Evolutionary conservation across 78 protist species (phyloP).

Genomic region (Mastigamoeba balamuthi): DNA sequence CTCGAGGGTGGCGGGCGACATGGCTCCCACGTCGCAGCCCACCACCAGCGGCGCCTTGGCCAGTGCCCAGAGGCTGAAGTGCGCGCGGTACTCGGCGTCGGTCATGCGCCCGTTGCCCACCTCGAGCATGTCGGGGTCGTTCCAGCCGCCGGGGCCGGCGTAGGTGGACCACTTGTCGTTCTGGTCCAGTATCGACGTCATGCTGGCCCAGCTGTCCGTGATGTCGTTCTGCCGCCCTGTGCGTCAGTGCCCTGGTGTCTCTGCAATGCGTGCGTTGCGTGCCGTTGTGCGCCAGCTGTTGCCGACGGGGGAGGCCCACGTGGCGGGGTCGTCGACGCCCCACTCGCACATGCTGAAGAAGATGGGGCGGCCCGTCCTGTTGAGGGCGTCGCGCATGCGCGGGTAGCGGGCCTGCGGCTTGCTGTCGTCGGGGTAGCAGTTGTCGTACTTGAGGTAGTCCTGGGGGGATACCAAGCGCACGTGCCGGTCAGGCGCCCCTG

Average conservation of each 20-base stretch:
- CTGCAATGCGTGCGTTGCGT: not conserved
- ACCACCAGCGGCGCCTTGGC: conserved; percentile 54
- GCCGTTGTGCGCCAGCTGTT: conserved; percentile 31
- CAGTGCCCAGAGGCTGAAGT: conserved; percentile 58
- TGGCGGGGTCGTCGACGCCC: conserved; percentile 6
- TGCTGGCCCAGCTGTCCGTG: conserved; percentile 10
- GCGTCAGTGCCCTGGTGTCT: not conserved
- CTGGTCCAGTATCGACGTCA: conserved; percentile 2
- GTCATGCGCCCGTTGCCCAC: conserved; percentile 55
- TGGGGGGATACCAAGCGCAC: not conserved
- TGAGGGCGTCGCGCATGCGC: conserved; percentile 17
- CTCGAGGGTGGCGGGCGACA: conserved; percentile 13
- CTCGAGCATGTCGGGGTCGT: conserved; percentile 58
- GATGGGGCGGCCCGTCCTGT: conserved; percentile 20
- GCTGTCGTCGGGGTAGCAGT: not conserved
- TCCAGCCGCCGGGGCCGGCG: conserved; percentile 56
- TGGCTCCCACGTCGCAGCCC: conserved; percentile 39
- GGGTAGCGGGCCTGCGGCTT: conserved; percentile 7
- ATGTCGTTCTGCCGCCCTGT: no score
- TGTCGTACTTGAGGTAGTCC: conserved; percentile 4
- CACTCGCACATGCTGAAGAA: conserved; percentile 25
- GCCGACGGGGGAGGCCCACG: conserved; percentile 7
- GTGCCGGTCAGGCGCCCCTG: not conserved
- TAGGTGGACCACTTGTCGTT: not conserved
- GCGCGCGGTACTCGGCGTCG: conserved; percentile 8